Conservation (phyloP, 495 filamentous ascomycete genomes). For the Aspergillus ostianus region DNA sequence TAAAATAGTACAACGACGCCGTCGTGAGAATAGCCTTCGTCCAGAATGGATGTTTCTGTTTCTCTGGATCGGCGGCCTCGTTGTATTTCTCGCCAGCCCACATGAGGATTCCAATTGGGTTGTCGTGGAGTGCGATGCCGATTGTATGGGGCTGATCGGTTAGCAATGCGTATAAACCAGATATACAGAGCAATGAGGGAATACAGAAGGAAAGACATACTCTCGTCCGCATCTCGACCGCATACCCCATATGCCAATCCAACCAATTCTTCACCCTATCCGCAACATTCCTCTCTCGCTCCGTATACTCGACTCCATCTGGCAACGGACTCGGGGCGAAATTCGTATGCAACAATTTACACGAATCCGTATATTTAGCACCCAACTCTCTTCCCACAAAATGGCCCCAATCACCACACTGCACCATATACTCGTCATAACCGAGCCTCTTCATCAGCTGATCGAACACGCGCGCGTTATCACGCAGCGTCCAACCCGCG, state of each 20-base stretch:
- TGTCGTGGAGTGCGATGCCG: slow-evolving; percentile 36
- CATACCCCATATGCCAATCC: slow-evolving; percentile 13
- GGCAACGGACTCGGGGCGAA: slow-evolving; percentile 3
- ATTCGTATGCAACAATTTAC: slow-evolving; percentile 7
- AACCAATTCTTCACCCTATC: slow-evolving; percentile 8
- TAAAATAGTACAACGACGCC: slow-evolving; percentile 35
- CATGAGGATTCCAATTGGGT: slow-evolving; percentile 33
- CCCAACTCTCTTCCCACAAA: slow-evolving; percentile 13
- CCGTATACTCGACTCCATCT: slow-evolving; percentile 2
- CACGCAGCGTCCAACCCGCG: slow-evolving; percentile 22
- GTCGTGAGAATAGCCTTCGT: slow-evolving; percentile 19
- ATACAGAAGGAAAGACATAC: neutral
- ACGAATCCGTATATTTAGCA: slow-evolving; percentile 5
- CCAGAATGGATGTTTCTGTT: slow-evolving; percentile 17
- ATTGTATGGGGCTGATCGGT: slow-evolving; percentile 30
- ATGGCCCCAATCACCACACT: slow-evolving; percentile 36
- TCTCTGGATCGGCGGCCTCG: slow-evolving; percentile 10
- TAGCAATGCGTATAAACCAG: too few relatives aligned
- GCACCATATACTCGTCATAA: slow-evolving; percentile 24
- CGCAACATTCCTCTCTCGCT: slow-evolving; percentile 3
- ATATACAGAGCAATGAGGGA: too few relatives aligned
- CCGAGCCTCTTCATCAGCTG: slow-evolving; percentile 18
- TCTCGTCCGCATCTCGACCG: slow-evolving; percentile 12
- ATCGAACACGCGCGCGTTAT: slow-evolving; percentile 16
- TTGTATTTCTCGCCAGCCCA: slow-evolving; percentile 39